Conservation (phyloP, 75 land plant genomes). For the Pseudotsuga menziesii region DNA sequence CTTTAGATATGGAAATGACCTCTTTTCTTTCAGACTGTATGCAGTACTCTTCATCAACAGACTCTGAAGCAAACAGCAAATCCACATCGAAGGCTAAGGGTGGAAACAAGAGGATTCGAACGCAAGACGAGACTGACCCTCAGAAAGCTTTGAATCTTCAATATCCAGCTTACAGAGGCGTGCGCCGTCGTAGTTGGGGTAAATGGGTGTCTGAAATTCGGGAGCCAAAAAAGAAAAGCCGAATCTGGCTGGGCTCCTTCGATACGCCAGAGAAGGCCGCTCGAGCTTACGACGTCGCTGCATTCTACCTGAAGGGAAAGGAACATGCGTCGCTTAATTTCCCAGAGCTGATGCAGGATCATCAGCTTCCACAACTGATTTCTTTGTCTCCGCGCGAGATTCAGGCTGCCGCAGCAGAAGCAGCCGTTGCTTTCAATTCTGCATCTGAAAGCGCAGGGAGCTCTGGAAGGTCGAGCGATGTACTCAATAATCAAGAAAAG, state of each 20-base stretch:
- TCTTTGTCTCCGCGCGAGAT: slow-evolving; percentile 12
- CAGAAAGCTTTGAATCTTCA: background rate
- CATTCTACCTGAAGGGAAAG: slow-evolving; percentile 1
- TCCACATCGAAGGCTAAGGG: too few species aligned
- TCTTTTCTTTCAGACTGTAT: too few species aligned
- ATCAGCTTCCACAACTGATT: background rate
- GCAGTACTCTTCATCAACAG: too few species aligned
- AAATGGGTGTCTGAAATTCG: background rate
- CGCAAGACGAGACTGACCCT: too few species aligned
- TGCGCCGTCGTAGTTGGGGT: background rate
- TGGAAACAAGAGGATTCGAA: too few species aligned
- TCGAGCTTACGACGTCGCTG: background rate
- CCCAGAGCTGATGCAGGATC: slow-evolving; percentile 18
- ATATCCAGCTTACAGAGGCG: slow-evolving; percentile 9
- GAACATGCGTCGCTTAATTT: slow-evolving; percentile 24
- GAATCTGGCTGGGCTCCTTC: background rate
- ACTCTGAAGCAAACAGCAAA: too few species aligned
- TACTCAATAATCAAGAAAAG: too few species aligned
- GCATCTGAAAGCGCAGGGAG: background rate
- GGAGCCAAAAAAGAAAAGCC: background rate
- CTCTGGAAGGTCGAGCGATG: background rate
- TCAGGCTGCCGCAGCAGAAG: slow-evolving; percentile 26
- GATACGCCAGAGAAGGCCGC: background rate
- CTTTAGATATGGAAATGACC: too few species aligned
- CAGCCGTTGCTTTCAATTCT: slow-evolving; percentile 11